Conservation (phyloP, 192 early-diverging fungal species). For the Backusella liffmaniae region DNA sequence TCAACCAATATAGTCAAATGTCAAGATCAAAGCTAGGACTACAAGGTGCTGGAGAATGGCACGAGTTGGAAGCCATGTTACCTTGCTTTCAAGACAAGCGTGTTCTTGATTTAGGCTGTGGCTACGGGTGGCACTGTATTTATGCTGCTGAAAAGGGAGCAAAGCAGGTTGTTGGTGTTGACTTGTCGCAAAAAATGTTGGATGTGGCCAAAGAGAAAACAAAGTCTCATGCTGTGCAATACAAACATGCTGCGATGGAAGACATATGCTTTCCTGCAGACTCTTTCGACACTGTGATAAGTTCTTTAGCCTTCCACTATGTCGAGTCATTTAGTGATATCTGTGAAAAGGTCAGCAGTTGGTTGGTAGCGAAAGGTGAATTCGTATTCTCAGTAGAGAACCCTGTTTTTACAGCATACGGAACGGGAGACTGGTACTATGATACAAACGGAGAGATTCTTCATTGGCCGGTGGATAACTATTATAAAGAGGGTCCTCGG, state of each 20-base stretch:
- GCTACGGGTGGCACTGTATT: constrained; percentile 19
- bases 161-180: constrained; percentile 2
- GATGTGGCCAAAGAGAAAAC: constrained; percentile 11
- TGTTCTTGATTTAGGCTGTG: constrained; percentile 20
- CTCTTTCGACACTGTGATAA: constrained; percentile 15
- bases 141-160: constrained; percentile 20
- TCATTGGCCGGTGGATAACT: constrained; percentile 20
- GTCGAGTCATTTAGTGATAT: constrained; percentile 9
- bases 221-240: background rate
- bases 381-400: constrained; percentile 20
- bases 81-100: constrained; percentile 4
- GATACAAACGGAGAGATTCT: background rate
- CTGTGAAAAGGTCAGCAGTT: background rate
- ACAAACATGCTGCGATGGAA: background rate
- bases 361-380: background rate
- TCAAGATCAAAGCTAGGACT: constrained; percentile 3
- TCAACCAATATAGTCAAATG: constrained; percentile 15
- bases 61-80: constrained; percentile 2
- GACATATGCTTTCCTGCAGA: background rate
- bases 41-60: constrained; percentile 17
- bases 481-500: background rate
- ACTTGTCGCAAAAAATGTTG: constrained; percentile 18
- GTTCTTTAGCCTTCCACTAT: constrained; percentile 19
- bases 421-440: constrained; percentile 9
- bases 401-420: constrained; percentile 18